Base-by-base conservation (phyloP, 495 filamentous ascomycete species). In the Cercophora newfieldiana region DNA sequence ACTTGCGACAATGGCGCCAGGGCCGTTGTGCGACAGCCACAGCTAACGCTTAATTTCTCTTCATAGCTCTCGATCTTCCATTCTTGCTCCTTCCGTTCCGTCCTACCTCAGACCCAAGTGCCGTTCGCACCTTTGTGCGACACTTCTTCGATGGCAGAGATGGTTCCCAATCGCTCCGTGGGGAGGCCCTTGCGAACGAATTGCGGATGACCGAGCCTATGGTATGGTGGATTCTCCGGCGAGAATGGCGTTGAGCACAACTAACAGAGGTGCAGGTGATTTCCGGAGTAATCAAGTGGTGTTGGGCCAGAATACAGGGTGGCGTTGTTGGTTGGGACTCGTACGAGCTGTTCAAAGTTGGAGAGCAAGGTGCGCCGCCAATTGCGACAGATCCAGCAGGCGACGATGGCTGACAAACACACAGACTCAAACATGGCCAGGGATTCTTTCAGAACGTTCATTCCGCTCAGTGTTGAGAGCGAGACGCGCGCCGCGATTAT, bases 251-350 rank as follows among this genome's bases (percentile, higher is more conserved):
- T 14, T 51, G 18, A 24, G 18, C 26, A n/a, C 65, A 68, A 63
- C 68, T 74, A 57, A 72, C 61, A 10, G 61, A 57, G 48, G 61
- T 37, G 47, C 70, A 97, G 93, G 94, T 97, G 61, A 83, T 99
- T 53, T 93, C 91, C 68, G 94, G 93, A 72, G 92, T 97, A 30
- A 80, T 97, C 68, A 99, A 98, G 83, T 99, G 95, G 95, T 97
- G 95, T 76, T 99, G 95, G 95, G 93, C 92, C 77, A 86, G 95
- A 83, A 81, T 99, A 44, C 87, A 90, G 44, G 93, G 94, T 57
- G 95, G 95, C 70, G 88, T 99, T 14, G 94, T 99, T 55, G 92
- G 92, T 59, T 98, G 96, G 96, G 92, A 97, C 67, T 93, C 91
- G 26, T 99, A 99, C 72, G 93, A 98, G 68, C 81, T 97, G 18